phyloP scores from a whole-genome alignment of 1,284 basidiomycete species.

The Ceratobasidium sp. region DNA sequence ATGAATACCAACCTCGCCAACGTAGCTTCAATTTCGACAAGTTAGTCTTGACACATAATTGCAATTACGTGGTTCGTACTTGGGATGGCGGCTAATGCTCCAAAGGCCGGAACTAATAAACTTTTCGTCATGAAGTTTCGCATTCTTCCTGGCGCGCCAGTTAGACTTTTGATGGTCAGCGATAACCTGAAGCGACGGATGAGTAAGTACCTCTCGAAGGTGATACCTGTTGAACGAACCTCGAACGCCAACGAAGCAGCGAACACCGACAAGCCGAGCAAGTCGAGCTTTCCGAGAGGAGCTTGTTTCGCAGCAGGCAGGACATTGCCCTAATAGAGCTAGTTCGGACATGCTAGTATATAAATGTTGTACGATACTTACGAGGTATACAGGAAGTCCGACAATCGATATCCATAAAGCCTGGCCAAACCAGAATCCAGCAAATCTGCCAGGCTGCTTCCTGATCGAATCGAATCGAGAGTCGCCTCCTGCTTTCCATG shows the following conservation, averaged over 20 bases:
- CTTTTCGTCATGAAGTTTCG: slow-evolving; percentile 72
- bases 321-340: slow-evolving; percentile 58
- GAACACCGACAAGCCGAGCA: slow-evolving; percentile 64
- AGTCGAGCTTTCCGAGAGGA: slow-evolving; percentile 64
- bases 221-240: not conserved
- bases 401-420: slow-evolving; percentile 42
- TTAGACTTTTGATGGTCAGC: slow-evolving; percentile 73
- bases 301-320: slow-evolving; percentile 64
- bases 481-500: slow-evolving; percentile 39
- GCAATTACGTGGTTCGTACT: slow-evolving; percentile 55
- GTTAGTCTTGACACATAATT: slow-evolving; percentile 3
- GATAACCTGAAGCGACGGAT: slow-evolving; percentile 56
- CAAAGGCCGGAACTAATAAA: slow-evolving; percentile 77
- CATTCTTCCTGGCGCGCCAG: slow-evolving; percentile 69
- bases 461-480: slow-evolving; percentile 43
- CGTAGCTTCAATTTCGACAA: slow-evolving; percentile 59
- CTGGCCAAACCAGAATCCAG: slow-evolving; percentile 41
- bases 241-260: slow-evolving; percentile 52
- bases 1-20: slow-evolving; percentile 78
- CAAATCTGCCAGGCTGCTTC: slow-evolving; percentile 38
- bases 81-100: slow-evolving; percentile 74
- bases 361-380: not conserved
- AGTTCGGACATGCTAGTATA: not conserved
- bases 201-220: not conserved
- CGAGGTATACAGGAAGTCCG: slow-evolving; percentile 29